Percentiles rank a stretch among this genome's conserved stretches.
phyloP scores from a whole-genome alignment of 1,139 yeast genomes.

The Trichomonascaceae sp. region DNA sequence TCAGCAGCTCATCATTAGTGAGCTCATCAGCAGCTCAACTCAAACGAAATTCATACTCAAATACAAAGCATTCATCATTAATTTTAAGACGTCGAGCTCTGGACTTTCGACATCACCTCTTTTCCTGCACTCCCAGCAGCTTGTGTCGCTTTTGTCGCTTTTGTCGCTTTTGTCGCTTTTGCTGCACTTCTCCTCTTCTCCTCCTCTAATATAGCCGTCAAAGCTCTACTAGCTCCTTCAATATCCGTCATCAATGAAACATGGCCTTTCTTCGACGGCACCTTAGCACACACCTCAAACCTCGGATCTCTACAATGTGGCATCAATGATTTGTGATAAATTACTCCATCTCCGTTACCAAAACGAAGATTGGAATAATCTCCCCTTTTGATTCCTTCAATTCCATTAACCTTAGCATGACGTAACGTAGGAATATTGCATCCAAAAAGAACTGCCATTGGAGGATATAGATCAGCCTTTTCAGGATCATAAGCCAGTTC shows the following conservation, averaged over 20 bases:
- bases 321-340: slow-evolving; percentile 74
- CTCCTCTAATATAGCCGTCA: slow-evolving; percentile 44
- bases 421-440: slow-evolving; percentile 78
- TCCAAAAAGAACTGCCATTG: slow-evolving; percentile 75
- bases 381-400: slow-evolving; percentile 62
- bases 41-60: no score
- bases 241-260: slow-evolving; percentile 73
- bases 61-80: not conserved
- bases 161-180: not conserved
- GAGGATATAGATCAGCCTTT: slow-evolving; percentile 56
- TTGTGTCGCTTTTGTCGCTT: no score
- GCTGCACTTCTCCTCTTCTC: slow-evolving; percentile 15
- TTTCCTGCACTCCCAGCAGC: no score
- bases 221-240: slow-evolving; percentile 63
- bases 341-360: slow-evolving; percentile 93
- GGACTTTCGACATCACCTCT: no score
- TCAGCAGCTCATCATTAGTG: no score
- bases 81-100: not conserved
- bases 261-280: slow-evolving; percentile 65
- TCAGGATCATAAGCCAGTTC: slow-evolving; percentile 52
- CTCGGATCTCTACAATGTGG: slow-evolving; percentile 45
- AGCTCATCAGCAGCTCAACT: no score
- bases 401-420: slow-evolving; percentile 59
- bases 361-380: slow-evolving; percentile 69
- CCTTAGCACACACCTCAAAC: slow-evolving; percentile 61